Evolutionary conservation across 192 early-diverging fungal genomes (phyloP).

Genomic region (Backusella mclennaniae): DNA sequence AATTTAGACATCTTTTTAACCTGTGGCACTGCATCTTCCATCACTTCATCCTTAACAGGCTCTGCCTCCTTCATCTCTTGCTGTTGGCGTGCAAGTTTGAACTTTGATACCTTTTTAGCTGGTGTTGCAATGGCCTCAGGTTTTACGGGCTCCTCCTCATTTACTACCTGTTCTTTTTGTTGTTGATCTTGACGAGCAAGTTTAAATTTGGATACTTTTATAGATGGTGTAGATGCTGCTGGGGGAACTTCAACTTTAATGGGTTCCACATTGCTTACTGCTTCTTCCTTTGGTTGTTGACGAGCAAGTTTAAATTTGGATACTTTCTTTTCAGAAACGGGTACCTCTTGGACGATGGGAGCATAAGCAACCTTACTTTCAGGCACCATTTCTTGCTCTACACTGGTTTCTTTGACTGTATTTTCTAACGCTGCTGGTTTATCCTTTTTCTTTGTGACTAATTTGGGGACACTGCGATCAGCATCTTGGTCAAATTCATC

Average conservation of each 20-base stretch:
- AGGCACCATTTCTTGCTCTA: background rate
- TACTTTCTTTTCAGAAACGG: constrained; percentile 13
- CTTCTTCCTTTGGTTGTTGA: background rate
- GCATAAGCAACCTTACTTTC: background rate
- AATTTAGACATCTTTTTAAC: constrained; percentile 14
- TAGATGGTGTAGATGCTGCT: background rate
- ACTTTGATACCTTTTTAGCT: constrained; percentile 23
- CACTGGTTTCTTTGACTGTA: background rate
- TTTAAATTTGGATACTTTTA: constrained; percentile 11
- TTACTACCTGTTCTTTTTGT: background rate
- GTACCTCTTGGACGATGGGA: background rate
- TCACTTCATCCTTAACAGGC: background rate
- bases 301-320: constrained; percentile 22
- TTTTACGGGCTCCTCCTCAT: background rate
- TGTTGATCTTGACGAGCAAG: constrained; percentile 14
- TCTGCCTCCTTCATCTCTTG: background rate
- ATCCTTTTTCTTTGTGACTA: background rate
- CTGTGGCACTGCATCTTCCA: background rate
- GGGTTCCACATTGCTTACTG: background rate
- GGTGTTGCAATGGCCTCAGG: background rate
- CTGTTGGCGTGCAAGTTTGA: constrained; percentile 28
- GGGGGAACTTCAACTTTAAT: too few species aligned
- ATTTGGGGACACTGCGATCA: constrained; percentile 4
- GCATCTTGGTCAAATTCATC: constrained; percentile 3
- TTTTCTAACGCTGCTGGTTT: background rate